Conservation (phyloP, 305 asterid genomes). For the Rubia tinctorum region DNA sequence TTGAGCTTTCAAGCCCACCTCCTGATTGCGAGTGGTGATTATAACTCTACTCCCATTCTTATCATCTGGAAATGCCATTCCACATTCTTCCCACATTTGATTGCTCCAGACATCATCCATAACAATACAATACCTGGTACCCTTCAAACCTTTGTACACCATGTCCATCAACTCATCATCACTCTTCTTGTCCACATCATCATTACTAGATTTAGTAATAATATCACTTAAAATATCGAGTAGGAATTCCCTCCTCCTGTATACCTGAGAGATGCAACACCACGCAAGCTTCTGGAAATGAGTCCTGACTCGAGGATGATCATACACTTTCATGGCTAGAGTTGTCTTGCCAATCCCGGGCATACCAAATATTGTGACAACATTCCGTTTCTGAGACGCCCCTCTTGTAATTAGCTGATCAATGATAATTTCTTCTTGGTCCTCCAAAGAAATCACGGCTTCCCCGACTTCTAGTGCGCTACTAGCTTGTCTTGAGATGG, state of each 20-base stretch:
- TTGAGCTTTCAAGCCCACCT: background rate
- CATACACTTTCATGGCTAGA: background rate
- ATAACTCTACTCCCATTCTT: constrained; percentile 11
- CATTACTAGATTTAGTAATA: background rate
- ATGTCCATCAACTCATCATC: background rate
- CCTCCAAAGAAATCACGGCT: background rate
- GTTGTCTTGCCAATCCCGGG: constrained; percentile 18
- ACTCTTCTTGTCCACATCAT: background rate
- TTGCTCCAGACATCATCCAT: constrained; percentile 24
- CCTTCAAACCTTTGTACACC: background rate
- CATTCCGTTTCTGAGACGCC: background rate
- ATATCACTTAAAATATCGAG: constrained; percentile 14
- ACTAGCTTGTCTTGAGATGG: background rate
- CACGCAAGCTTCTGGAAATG: background rate
- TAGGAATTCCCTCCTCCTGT: constrained; percentile 4
- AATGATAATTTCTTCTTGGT: constrained; percentile 4
- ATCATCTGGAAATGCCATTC: constrained; percentile 5
- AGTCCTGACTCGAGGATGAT: background rate
- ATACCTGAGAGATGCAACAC: constrained; percentile 13
- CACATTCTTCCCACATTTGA: constrained; percentile 5
- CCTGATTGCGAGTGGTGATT: constrained; percentile 11
- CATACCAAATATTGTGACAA: constrained; percentile 5
- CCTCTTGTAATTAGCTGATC: background rate
- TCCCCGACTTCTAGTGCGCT: background rate
- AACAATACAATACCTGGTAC: constrained; percentile 13